Evolutionary conservation across 192 early-diverging fungal genomes (phyloP).

Genomic region (Coemansia sp.): DNA sequence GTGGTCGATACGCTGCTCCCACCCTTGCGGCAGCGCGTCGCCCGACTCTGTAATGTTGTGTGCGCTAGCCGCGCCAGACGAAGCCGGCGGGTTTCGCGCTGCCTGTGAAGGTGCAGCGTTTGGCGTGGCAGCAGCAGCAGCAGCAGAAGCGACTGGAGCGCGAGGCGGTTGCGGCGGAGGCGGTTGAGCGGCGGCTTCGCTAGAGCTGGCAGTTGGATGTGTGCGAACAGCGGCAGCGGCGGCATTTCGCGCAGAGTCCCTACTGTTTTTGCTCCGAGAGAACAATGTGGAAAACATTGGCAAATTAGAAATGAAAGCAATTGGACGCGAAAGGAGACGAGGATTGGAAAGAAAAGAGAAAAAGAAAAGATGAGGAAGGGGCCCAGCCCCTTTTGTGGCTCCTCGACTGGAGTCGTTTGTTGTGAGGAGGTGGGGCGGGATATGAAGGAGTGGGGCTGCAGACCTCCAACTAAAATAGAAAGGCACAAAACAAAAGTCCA

Average conservation of each 20-base stretch:
- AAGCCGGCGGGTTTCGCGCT: slow-evolving; percentile 1
- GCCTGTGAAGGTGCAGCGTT: neutral
- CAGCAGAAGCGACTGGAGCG: slow-evolving; percentile 5
- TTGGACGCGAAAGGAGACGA: slow-evolving; percentile 7
- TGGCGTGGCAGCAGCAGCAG: slow-evolving; percentile 3
- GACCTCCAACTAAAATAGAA: neutral
- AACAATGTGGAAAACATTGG: slow-evolving; percentile 49
- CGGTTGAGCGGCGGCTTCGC: slow-evolving; percentile 13
- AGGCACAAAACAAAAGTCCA: neutral
- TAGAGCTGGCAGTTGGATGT: slow-evolving; percentile 10
- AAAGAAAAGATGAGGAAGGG: slow-evolving; percentile 22
- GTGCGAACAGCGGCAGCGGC: slow-evolving; percentile 25
- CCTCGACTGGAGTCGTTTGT: neutral
- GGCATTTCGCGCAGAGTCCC: slow-evolving; percentile 20
- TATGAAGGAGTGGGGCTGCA: neutral
- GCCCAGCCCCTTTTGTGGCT: neutral
- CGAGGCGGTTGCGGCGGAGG: slow-evolving; percentile 25
- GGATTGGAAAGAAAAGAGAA: slow-evolving; percentile 28
- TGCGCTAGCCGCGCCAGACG: neutral
- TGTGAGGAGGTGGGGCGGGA: neutral
- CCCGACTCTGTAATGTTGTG: slow-evolving; percentile 26
- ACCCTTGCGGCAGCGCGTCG: slow-evolving; percentile 60
- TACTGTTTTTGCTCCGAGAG: slow-evolving; percentile 48
- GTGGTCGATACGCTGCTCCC: slow-evolving; percentile 95
- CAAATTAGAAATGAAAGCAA: slow-evolving; percentile 17